These are phyloP conservation scores for Staphylotrichum tortipilum DNA, from an alignment of 495 filamentous ascomycete genomes.

Conservation along the genomic window DNA sequence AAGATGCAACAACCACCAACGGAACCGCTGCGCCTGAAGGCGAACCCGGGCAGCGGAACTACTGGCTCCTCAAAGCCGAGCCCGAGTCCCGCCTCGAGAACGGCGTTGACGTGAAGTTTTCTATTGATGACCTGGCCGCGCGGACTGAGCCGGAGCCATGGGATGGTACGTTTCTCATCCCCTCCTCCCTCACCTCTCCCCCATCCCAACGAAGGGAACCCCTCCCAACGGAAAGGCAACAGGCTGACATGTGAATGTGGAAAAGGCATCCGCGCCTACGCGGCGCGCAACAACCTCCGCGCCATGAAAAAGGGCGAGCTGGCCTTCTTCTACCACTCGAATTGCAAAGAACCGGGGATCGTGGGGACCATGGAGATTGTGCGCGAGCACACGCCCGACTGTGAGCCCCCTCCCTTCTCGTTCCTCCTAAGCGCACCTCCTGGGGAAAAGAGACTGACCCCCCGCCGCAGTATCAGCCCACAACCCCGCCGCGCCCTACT, in stretches of 20 bases:
- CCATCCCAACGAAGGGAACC: too few relatives aligned
- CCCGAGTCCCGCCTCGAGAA: constrained; percentile 80
- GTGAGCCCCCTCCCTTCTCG: constrained; percentile 37
- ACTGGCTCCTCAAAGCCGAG: constrained; percentile 96
- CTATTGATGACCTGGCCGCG: constrained; percentile 78
- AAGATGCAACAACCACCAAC: neutral
- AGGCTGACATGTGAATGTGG: too few relatives aligned
- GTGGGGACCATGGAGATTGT: constrained; percentile 93
- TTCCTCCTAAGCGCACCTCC: neutral
- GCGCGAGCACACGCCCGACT: constrained; percentile 66
- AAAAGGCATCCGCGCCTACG: constrained; percentile 40
- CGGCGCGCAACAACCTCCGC: constrained; percentile 77
- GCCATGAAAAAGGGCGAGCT: constrained; percentile 86
- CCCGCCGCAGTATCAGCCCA: constrained; percentile 86
- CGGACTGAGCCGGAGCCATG: constrained; percentile 71
- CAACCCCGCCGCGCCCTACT: constrained; percentile 69
- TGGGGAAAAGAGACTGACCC: neutral
- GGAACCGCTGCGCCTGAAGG: neutral
- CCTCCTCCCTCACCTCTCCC: too few relatives aligned
- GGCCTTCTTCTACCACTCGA: constrained; percentile 98
- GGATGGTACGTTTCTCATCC: constrained; percentile 53
- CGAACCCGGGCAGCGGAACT: constrained; percentile 35
- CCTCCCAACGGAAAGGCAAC: too few relatives aligned
- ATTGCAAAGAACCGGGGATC: constrained; percentile 82
- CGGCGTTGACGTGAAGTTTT: constrained; percentile 81